Evolutionary conservation across 2,329 filamentous ascomycete species (phyloP).

Genomic region (Botrytis medusae): DNA sequence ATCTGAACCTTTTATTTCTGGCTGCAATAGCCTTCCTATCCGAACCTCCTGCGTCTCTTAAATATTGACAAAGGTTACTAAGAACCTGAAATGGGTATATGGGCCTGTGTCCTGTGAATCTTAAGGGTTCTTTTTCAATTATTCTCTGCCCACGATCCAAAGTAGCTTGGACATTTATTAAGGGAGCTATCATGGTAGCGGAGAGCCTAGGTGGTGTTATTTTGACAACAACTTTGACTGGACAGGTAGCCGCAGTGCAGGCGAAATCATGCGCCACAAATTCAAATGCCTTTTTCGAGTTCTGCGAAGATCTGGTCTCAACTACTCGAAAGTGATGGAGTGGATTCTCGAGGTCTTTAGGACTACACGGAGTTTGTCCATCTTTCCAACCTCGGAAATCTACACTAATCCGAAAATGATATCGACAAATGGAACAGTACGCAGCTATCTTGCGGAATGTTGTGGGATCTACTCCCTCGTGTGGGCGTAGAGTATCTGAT

Average conservation of each 20-base stretch:
- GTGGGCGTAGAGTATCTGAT: conserved; percentile 46
- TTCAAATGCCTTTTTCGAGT: conserved; percentile 38
- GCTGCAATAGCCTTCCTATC: conserved; percentile 55
- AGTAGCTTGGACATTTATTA: conserved; percentile 55
- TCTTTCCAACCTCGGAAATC: conserved; percentile 48
- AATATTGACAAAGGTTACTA: conserved; percentile 57
- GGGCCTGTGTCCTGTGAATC: conserved; percentile 50
- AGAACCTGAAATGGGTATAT: conserved; percentile 56
- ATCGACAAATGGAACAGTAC: conserved; percentile 60
- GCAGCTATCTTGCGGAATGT: conserved; percentile 57
- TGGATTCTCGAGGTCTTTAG: conserved; percentile 48
- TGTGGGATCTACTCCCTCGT: conserved; percentile 41
- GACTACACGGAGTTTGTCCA: conserved; percentile 35
- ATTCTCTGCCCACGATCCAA: conserved; percentile 53
- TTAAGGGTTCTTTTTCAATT: conserved; percentile 51
- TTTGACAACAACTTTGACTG: conserved; percentile 51
- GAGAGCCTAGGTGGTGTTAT: conserved; percentile 54
- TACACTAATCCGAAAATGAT: conserved; percentile 59
- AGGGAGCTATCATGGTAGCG: conserved; percentile 47
- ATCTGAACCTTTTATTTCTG: conserved; percentile 63
- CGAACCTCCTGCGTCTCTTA: conserved; percentile 50
- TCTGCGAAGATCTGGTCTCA: conserved; percentile 43
- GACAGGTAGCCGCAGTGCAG: conserved; percentile 60
- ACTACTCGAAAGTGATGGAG: conserved; percentile 59
- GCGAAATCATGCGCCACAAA: conserved; percentile 52